phyloP scores from a whole-genome alignment of 1,139 yeast species.

The Pichia sp. region DNA sequence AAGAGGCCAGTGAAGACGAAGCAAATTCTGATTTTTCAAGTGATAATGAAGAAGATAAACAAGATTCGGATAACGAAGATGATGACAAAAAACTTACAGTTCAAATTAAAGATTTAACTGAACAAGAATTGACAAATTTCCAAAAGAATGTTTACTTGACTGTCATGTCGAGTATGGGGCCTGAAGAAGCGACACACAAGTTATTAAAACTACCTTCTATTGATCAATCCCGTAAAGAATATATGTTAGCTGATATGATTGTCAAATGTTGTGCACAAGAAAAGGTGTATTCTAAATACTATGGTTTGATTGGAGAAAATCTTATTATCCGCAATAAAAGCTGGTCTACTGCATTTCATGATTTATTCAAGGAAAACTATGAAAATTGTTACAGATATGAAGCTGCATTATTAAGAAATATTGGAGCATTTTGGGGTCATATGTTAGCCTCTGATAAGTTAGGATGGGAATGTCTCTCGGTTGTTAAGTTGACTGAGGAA shows the following conservation, averaged over 20 bases:
- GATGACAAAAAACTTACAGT: conserved; percentile 24
- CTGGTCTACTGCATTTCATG: conserved; percentile 59
- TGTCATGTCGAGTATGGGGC: conserved; percentile 86
- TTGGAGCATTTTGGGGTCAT: conserved; percentile 89
- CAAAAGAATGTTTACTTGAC: conserved; percentile 79
- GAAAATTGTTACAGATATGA: conserved; percentile 63
- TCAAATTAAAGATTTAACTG: conserved; percentile 65
- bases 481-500: conserved; percentile 61
- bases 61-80: conserved; percentile 42
- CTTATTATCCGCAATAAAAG: conserved; percentile 47
- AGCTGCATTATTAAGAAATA: conserved; percentile 69
- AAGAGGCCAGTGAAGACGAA: conserved; percentile 30
- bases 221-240: conserved; percentile 35
- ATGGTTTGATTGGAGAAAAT: conserved; percentile 75
- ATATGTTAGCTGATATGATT: conserved; percentile 67
- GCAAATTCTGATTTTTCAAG: conserved; percentile 28
- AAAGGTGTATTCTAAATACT: conserved; percentile 81
- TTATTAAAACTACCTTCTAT: conserved; percentile 50
- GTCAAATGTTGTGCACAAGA: conserved; percentile 87
- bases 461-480: conserved; percentile 56
- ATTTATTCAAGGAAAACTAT: conserved; percentile 57
- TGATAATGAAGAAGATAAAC: conserved; percentile 49
- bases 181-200: conserved; percentile 93
- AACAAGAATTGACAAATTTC: conserved; percentile 56
- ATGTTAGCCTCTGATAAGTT: conserved; percentile 69